Conservation (phyloP, 768 basidiomycete species). For the Podaxis sp. region DNA sequence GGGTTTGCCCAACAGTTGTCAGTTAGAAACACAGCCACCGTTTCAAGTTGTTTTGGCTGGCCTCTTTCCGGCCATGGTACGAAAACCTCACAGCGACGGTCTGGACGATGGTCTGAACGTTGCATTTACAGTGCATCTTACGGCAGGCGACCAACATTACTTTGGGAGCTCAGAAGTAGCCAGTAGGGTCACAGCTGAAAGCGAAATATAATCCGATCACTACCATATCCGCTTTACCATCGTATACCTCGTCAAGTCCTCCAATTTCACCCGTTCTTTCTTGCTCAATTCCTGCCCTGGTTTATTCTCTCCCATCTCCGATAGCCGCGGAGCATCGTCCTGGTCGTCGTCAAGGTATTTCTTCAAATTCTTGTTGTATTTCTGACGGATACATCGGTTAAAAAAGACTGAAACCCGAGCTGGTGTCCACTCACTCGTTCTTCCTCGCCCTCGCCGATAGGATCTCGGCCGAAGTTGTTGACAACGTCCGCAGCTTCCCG, state of each 20-base stretch:
- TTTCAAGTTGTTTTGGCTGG: too few relatives aligned
- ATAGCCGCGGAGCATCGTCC: constrained; percentile 65
- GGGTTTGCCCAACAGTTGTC: too few relatives aligned
- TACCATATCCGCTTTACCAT: constrained; percentile 94
- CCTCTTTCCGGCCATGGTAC: too few relatives aligned
- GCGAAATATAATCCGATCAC: not conserved
- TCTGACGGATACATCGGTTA: constrained; percentile 35
- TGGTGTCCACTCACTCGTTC: constrained; percentile 58
- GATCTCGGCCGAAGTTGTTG: constrained; percentile 88
- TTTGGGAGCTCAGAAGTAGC: not conserved
- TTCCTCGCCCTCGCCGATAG: constrained; percentile 87
- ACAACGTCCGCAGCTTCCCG: constrained; percentile 72
- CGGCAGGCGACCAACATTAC: too few relatives aligned
- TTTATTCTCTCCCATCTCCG: constrained; percentile 73
- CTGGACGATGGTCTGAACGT: too few relatives aligned
- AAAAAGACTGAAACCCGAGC: not conserved
- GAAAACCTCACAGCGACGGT: too few relatives aligned
- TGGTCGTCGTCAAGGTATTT: constrained; percentile 62
- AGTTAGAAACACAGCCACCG: too few relatives aligned
- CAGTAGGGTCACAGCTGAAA: not conserved
- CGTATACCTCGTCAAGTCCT: constrained; percentile 90
- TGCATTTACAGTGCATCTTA: too few relatives aligned
- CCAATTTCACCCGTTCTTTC: constrained; percentile 68
- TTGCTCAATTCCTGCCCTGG: constrained; percentile 39
- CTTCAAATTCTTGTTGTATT: constrained; percentile 82